Evolutionary conservation across 2,329 filamentous ascomycete species (phyloP).

Genomic region (Trichoderma pleuroti): DNA sequence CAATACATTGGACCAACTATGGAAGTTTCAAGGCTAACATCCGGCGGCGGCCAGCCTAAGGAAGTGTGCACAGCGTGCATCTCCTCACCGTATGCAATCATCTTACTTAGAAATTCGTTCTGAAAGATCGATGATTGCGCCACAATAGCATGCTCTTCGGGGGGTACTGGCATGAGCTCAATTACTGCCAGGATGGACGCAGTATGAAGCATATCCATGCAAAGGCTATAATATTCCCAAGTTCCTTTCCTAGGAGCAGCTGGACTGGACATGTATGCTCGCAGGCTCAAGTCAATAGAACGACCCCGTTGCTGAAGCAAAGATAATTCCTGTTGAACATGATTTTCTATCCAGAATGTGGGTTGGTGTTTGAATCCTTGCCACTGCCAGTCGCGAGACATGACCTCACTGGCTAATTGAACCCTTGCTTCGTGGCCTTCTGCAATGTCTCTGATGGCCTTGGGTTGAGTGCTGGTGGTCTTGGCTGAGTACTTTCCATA

Average conservation of each 20-base stretch:
- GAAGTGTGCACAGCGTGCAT: not conserved
- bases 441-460: not conserved
- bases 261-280: not conserved
- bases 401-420: not conserved
- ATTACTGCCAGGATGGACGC: not conserved
- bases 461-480: not conserved
- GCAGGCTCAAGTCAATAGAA: not conserved
- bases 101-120: not conserved
- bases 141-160: not conserved
- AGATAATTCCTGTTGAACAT: not conserved
- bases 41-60: not conserved
- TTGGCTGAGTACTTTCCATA: not conserved
- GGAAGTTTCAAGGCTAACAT: not conserved
- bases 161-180: not conserved
- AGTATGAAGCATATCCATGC: not conserved
- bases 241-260: not conserved
- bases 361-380: not conserved
- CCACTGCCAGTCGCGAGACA: not conserved
- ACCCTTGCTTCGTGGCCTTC: not conserved
- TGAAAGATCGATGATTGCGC: not conserved
- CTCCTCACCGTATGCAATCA: not conserved
- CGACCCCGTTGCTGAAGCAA: not conserved
- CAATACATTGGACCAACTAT: not conserved
- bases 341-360: not conserved
- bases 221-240: not conserved